A percentile compares a stretch with the other conserved stretches of the same genome.
Conservation (phyloP, 352 stramenopile genomes). For the Phytophthora macrochlamydospora region DNA sequence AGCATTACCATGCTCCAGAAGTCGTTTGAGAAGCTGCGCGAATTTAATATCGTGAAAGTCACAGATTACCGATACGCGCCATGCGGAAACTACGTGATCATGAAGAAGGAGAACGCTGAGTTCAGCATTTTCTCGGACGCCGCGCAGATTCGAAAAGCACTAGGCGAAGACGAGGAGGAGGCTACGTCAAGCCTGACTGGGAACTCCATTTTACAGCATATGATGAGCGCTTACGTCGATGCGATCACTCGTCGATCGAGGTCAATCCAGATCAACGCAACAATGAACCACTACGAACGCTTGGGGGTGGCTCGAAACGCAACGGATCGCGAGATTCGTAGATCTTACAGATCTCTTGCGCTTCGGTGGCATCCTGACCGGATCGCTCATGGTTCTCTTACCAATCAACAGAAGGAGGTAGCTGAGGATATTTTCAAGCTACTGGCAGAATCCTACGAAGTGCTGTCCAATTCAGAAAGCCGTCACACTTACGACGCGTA, state of each 20-base stretch:
- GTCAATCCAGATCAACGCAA: constrained; percentile 79
- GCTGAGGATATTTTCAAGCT: constrained; percentile 85
- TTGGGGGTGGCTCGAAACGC: constrained; percentile 65
- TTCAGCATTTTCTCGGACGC: constrained; percentile 57
- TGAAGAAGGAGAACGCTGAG: constrained; percentile 58
- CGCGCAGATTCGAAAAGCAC: constrained; percentile 42
- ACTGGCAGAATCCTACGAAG: constrained; percentile 82
- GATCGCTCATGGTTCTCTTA: constrained; percentile 44
- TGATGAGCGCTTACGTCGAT: constrained; percentile 82
- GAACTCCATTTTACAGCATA: constrained; percentile 79
- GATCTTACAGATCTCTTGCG: constrained; percentile 73
- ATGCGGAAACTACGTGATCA: constrained; percentile 80
- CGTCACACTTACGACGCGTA: constrained; percentile 63
- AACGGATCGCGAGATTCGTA: constrained; percentile 64
- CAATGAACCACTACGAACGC: constrained; percentile 88
- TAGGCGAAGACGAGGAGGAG: constrained; percentile 57
- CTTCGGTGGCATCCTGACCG: constrained; percentile 85
- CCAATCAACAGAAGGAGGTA: constrained; percentile 58
- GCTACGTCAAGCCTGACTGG: constrained; percentile 55
- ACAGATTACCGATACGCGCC: constrained; percentile 71
- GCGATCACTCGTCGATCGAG: constrained; percentile 68
- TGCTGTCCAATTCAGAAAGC: constrained; percentile 65
- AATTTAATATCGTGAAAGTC: constrained; percentile 73
- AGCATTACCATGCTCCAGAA: constrained; percentile 78
- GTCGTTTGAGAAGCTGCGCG: constrained; percentile 77